Conservation (phyloP, 2,329 filamentous ascomycete genomes). For the Ascomycota sp. region DNA sequence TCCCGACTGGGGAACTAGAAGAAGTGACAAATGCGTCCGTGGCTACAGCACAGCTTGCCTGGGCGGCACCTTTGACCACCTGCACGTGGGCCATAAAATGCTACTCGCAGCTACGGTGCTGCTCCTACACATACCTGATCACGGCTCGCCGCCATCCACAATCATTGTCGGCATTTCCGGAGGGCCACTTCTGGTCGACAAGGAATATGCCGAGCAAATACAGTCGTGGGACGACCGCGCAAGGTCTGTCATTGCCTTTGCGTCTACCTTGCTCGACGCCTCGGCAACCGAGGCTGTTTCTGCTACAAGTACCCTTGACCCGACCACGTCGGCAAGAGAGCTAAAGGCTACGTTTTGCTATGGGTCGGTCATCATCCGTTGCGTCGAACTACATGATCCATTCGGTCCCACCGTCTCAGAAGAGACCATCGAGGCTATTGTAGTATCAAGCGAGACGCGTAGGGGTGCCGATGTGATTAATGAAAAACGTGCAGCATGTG, state of each 20-base stretch:
- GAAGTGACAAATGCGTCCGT: conserved; percentile 1
- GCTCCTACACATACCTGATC: conserved; percentile 32
- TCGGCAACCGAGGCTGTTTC: conserved; percentile 10
- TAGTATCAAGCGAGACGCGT: conserved; percentile 76
- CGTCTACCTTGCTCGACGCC: conserved; percentile 39
- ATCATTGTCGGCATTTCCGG: conserved; percentile 78
- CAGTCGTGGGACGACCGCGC: conserved; percentile 65
- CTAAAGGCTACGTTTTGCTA: conserved; percentile 32
- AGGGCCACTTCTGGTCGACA: conserved; percentile 68
- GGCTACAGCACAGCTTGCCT: conserved; percentile 39
- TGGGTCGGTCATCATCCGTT: conserved; percentile 45
- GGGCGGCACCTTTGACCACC: conserved; percentile 89
- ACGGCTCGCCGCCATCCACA: conserved; percentile 20
- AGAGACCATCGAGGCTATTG: conserved; percentile 55
- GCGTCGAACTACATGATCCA: conserved; percentile 68
- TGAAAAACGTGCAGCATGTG: conserved; percentile 52
- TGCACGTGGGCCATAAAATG: conserved; percentile 92
- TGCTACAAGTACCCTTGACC: conserved; percentile 1
- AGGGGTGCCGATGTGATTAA: conserved; percentile 74
- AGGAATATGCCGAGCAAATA: conserved; percentile 66
- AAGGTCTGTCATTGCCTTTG: conserved; percentile 47
- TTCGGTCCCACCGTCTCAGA: conserved; percentile 84
- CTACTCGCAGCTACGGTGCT: conserved; percentile 74
- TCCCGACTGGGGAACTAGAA: no score
- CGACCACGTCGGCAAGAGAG: conserved; percentile 6